Conservation (phyloP, 2,329 filamentous ascomycete species). For the Ophiostoma sp. region DNA sequence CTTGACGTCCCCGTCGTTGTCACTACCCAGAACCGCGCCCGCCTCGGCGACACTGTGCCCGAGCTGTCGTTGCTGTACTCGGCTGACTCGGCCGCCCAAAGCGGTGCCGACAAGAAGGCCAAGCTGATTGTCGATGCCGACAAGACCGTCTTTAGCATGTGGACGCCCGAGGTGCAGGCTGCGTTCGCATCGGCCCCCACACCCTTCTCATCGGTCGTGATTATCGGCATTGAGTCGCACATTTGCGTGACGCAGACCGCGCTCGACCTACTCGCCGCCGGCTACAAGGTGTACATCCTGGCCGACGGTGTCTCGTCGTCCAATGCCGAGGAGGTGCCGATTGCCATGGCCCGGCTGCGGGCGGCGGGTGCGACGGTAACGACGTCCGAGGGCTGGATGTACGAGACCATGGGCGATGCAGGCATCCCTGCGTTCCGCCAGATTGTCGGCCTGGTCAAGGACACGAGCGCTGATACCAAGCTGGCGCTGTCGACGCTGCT, state of each 20-base stretch:
- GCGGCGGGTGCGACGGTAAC: conserved; percentile 77
- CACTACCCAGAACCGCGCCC: conserved; percentile 79
- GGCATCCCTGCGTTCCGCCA: conserved; percentile 68
- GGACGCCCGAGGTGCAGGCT: conserved; percentile 64
- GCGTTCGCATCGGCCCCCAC: conserved; percentile 25
- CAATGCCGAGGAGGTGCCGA: conserved; percentile 75
- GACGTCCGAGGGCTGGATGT: conserved; percentile 85
- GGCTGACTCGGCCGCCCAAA: conserved; percentile 43
- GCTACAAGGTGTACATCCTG: conserved; percentile 81
- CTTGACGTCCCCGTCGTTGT: conserved; percentile 77
- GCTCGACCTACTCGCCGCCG: conserved; percentile 72
- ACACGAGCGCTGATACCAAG: conserved; percentile 69
- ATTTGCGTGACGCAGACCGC: conserved; percentile 94
- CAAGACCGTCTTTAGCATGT: conserved; percentile 92
- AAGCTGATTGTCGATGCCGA: conserved; percentile 56
- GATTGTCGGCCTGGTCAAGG: conserved; percentile 77
- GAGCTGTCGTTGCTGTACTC: conserved; percentile 62
- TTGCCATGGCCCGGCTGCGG: conserved; percentile 76
- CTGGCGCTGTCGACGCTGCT: conserved; percentile 65
- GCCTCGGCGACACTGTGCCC: conserved; percentile 76
- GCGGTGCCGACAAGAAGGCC: conserved; percentile 7
- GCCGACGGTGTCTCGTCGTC: conserved; percentile 89
- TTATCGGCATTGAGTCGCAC: conserved; percentile 90
- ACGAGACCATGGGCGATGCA: conserved; percentile 86
- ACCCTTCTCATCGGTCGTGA: conserved; percentile 54